phyloP scores from a whole-genome alignment of 2,329 filamentous ascomycete genomes.

The Hawksworthiomyces lignivorus region DNA sequence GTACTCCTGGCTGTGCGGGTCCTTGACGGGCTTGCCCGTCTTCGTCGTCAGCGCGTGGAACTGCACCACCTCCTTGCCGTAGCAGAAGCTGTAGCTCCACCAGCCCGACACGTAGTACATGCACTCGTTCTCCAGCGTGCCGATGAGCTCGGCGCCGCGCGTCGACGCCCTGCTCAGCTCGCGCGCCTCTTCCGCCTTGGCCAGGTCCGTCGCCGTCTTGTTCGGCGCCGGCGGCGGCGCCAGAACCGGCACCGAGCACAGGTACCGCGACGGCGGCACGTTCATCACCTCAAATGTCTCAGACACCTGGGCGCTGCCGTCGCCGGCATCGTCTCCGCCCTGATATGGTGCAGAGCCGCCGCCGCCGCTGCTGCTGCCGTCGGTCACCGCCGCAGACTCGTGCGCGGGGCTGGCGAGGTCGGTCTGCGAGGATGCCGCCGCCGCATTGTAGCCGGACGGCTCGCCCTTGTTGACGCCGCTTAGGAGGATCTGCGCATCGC shows the following conservation, averaged over 20 bases:
- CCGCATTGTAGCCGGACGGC: constrained; percentile 29
- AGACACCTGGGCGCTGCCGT: constrained; percentile 26
- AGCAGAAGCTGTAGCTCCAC: constrained; percentile 97
- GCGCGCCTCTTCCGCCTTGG: constrained; percentile 67
- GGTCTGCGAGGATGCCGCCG: constrained; percentile 32
- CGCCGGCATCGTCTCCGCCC: constrained; percentile 20
- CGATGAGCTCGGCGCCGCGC: constrained; percentile 72
- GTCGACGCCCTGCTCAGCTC: constrained; percentile 71
- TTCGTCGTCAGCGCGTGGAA: constrained; percentile 76
- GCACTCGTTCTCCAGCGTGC: constrained; percentile 69
- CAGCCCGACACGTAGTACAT: constrained; percentile 78
- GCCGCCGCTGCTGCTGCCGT: neutral
- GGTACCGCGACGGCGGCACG: constrained; percentile 60
- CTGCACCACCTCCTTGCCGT: constrained; percentile 78
- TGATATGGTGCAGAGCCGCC: constrained; percentile 19
- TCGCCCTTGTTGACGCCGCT: constrained; percentile 24
- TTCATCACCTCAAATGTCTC: constrained; percentile 67
- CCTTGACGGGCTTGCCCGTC: constrained; percentile 67
- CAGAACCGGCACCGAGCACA: constrained; percentile 77
- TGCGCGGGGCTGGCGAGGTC: constrained; percentile 30
- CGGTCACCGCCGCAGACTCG: constrained; percentile 19
- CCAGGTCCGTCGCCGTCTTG: constrained; percentile 58
- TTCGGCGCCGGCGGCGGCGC: constrained; percentile 48
- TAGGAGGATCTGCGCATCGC: constrained; percentile 58
- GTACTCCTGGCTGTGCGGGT: constrained; percentile 68